Evolutionary conservation across 2,329 filamentous ascomycete genomes (phyloP), one percentile per base, ranked within the genome.

Genomic region (Fusarium pseudonygamai): DNA sequence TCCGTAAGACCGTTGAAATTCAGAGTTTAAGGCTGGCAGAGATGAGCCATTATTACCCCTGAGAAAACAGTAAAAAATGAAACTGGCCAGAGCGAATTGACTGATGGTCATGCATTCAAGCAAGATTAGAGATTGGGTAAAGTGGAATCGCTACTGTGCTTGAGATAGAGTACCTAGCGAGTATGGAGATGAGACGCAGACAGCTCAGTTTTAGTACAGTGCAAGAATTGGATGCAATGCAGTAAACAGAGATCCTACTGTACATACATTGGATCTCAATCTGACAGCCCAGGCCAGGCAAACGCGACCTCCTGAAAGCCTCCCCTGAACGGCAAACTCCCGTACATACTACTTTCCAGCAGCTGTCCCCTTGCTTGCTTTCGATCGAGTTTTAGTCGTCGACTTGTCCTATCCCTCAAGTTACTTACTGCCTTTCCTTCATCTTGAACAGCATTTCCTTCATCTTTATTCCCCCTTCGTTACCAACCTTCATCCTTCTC

Each of bases 291-390:
- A 56, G 47, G 67, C 56, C 56, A 46, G 47, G 67, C 68, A 67
- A 71, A 59, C 61, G 63, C 69, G 57, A 63, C 71, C 71, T 74
- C 67, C 71, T 74, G 71, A 73, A 65, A 52, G 65, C 26, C 37
- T 73, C 71, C 71, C 71, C 71, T 74, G 71, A 74, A 58, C 18
- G 20, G 58, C 26, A 53, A 55, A 59, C 55, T 47, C 57, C 42
- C 65, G 70, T 73, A 70, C 69, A 71, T 73, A 73, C 71, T 73
- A 71, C 73, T 73, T 73, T 73, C 71, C 71, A 63, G 71, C 42
- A 71, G 49, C 67, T 62, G 39, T 64, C 49, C 69, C 64, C 70
- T 71, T 72, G 58, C 50, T 63, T 56, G 61, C 46, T 47, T 49
- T 65, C 62, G 36, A 53, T 66, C 58, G 47, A 69, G 64, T 64